phyloP scores from a whole-genome alignment of 352 stramenopile genomes.

The Phytophthora pini region DNA sequence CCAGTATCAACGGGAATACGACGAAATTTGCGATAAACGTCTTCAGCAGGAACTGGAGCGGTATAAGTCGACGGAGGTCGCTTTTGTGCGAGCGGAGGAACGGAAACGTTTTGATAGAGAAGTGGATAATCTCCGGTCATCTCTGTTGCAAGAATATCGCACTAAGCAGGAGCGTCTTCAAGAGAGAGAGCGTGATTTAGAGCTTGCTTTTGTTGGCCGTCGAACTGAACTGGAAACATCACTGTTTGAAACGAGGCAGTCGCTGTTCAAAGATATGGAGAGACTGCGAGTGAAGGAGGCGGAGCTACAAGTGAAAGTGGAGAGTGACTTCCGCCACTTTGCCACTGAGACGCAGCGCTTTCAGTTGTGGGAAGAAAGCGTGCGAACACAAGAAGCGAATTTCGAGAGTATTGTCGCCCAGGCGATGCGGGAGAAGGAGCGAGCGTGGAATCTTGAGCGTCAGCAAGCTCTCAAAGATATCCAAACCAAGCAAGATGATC shows the following conservation, averaged over 20 bases:
- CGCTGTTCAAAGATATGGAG: constrained; percentile 73
- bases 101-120: constrained; percentile 59
- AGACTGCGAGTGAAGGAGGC: constrained; percentile 58
- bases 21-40: constrained; percentile 59
- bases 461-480: constrained; percentile 35
- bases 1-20: constrained; percentile 73
- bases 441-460: constrained; percentile 51
- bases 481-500: constrained; percentile 40
- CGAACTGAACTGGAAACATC: constrained; percentile 64
- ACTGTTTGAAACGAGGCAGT: constrained; percentile 71
- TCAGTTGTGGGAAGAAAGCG: constrained; percentile 53
- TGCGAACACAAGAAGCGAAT: constrained; percentile 55
- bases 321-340: constrained; percentile 55
- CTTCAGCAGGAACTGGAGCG: constrained; percentile 62
- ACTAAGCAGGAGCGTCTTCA: constrained; percentile 52
- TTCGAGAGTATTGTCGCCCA: constrained; percentile 48
- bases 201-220: constrained; percentile 57
- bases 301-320: constrained; percentile 54
- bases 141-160: constrained; percentile 58
- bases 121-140: constrained; percentile 46
- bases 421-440: constrained; percentile 58
- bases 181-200: constrained; percentile 67
- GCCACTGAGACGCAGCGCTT: constrained; percentile 54
- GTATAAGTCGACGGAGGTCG: constrained; percentile 62
- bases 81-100: constrained; percentile 66